phyloP scores from a whole-genome alignment of 768 basidiomycete genomes.

The Suillus spraguei region DNA sequence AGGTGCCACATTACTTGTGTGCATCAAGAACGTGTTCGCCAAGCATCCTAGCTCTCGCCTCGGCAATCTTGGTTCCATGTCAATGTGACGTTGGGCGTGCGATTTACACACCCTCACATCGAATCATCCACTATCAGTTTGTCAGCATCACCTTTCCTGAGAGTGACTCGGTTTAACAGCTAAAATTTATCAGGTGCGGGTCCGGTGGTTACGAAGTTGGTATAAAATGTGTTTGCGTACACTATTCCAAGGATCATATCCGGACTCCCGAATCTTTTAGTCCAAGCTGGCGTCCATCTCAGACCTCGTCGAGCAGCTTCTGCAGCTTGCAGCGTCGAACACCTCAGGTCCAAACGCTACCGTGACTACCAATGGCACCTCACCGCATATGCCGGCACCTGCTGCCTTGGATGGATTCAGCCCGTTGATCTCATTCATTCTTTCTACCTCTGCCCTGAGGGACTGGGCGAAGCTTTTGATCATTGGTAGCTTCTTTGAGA shows the following conservation, averaged over 20 bases:
- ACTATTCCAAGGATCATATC: neutral
- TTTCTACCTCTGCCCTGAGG: slow-evolving; percentile 55
- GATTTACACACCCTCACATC: too few relatives aligned
- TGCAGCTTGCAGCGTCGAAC: slow-evolving; percentile 22
- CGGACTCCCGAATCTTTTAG: neutral
- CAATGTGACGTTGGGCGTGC: neutral
- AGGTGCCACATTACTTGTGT: too few relatives aligned
- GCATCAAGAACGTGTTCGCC: neutral
- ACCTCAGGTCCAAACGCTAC: slow-evolving; percentile 14
- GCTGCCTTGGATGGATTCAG: slow-evolving; percentile 16
- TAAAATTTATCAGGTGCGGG: neutral
- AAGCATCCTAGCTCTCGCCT: neutral
- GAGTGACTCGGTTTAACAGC: neutral
- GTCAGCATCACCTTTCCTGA: too few relatives aligned
- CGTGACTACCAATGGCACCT: slow-evolving; percentile 19
- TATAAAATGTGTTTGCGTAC: slow-evolving; percentile 16
- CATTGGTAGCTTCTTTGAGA: slow-evolving; percentile 65
- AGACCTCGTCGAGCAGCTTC: slow-evolving; percentile 33
- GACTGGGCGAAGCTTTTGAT: slow-evolving; percentile 69
- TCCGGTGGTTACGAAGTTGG: neutral
- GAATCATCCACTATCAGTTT: neutral
- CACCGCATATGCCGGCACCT: slow-evolving; percentile 11
- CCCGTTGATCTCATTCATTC: slow-evolving; percentile 41
- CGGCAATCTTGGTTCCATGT: neutral
- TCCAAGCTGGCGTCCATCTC: slow-evolving; percentile 28